Percentiles rank a stretch among this genome's conserved stretches.
phyloP scores from a whole-genome alignment of 768 basidiomycete genomes.

The Trametopsis cervina region DNA sequence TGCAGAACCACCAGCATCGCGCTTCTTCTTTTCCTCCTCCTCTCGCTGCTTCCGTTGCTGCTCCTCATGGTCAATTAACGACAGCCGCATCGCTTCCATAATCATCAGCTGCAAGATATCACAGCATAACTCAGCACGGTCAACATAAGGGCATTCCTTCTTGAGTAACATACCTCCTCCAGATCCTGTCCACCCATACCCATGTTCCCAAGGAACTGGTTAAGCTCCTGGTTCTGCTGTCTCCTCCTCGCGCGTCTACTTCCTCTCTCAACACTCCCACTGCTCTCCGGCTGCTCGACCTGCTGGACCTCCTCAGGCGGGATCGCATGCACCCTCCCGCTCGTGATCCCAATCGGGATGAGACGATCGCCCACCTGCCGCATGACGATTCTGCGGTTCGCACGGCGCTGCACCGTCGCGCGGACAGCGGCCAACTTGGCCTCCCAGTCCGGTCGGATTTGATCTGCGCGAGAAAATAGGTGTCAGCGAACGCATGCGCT shows the following conservation, averaged over 20 bases:
- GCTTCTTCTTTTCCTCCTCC: conserved; percentile 52
- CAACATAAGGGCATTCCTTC: no score
- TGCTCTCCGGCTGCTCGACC: conserved; percentile 33
- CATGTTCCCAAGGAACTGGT: conserved; percentile 54
- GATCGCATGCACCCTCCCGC: conserved; percentile 71
- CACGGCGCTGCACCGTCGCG: conserved; percentile 92
- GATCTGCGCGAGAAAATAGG: conserved; percentile 61
- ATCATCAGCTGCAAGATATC: conserved; percentile 80
- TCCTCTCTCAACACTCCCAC: conserved; percentile 28
- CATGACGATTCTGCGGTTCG: conserved; percentile 96
- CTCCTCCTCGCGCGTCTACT: conserved; percentile 56
- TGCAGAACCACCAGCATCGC: conserved; percentile 21
- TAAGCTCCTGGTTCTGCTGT: conserved; percentile 51
- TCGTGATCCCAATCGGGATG: conserved; percentile 94
- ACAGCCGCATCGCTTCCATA: conserved; percentile 98
- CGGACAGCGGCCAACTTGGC: conserved; percentile 89
- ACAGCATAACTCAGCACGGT: no score
- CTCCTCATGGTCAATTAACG: conserved; percentile 90
- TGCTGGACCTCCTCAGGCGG: conserved; percentile 48
- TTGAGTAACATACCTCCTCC: conserved; percentile 85
- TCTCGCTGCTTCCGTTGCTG: conserved; percentile 75
- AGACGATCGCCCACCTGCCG: conserved; percentile 96
- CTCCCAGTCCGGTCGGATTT: conserved; percentile 98
- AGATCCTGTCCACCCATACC: conserved; percentile 81
- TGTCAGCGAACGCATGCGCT: conserved; percentile 5